Evolutionary conservation across 192 early-diverging fungal species (phyloP), one percentile per base, ranked within the genome.

Genomic region (Coemansia sp.): DNA sequence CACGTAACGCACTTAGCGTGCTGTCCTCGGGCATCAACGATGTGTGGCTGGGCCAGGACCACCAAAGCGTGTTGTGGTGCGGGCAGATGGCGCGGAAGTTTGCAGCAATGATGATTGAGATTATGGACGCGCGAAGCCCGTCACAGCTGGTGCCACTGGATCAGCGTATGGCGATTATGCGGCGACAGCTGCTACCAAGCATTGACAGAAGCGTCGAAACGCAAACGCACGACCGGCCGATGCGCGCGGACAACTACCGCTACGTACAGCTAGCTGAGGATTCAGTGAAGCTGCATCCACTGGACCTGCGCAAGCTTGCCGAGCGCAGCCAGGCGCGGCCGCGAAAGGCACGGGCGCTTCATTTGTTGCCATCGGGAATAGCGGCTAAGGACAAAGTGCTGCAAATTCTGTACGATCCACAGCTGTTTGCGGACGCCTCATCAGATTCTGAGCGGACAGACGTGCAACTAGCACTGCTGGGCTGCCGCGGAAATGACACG

Each of bases 11-110:
- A 6, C 87, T 97, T 25, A 86, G 88, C 23, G 84, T 87, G 0
- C 86, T 89, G 40, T 84, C 90, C 3, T 84, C 90, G 1, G 78
- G 79, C 0, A 84, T 97, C 23, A 87, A 90, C 22, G 62, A 82
- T 38, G 91, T 95, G 2, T 98, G 95, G 95, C 84, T 86, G 17
- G 82, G 87, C 14, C 81, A 83, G 29, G 91, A 93, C 56, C 95
- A 98, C 67, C 81, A 88, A 49, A 84, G 83, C 20, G 87, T 93
- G 22, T 53, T 98, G 51, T 94, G 92, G 90, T 98, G 96, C 53
- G 88, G 88, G 51, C 96, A 98, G 71, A 71, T 97, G 47, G 82
- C 81, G 2, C 76, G 76, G n/a, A 80, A 83, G 43, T 68, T 92
- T 32, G 79, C 82, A 10, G 46, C 53, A 6, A 67, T 82, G 17